A percentile compares a stretch with the other conserved stretches of the same genome.
Conservation (phyloP, 2,329 filamentous ascomycete species). For the Aspergillus tanneri region DNA sequence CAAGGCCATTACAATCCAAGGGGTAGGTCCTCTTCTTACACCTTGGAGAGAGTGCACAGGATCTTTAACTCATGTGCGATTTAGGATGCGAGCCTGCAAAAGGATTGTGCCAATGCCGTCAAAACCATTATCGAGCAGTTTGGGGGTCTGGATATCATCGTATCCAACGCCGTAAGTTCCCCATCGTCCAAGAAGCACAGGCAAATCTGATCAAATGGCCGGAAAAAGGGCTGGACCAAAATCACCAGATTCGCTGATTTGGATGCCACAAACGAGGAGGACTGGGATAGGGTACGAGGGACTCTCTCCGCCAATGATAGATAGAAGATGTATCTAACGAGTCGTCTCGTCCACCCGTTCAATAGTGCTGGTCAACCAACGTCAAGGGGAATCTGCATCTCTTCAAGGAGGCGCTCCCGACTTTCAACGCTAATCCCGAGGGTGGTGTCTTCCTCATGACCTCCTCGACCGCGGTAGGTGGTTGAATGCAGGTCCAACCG, state of each 20-base stretch:
- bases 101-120: constrained; percentile 61
- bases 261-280: constrained; percentile 57
- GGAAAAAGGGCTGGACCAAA: constrained; percentile 63
- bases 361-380: constrained; percentile 61
- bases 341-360: not conserved
- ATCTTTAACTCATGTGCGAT: not conserved
- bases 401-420: constrained; percentile 57
- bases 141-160: constrained; percentile 71
- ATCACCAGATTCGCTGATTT: constrained; percentile 59
- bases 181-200: not conserved
- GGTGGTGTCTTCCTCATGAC: constrained; percentile 65
- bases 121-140: constrained; percentile 59
- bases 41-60: not conserved
- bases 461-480: constrained; percentile 57
- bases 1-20: constrained; percentile 59
- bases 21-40: constrained; percentile 46
- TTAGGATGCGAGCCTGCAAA: constrained; percentile 60
- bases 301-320: too few species aligned
- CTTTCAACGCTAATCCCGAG: constrained; percentile 61
- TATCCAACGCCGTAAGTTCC: constrained; percentile 66
- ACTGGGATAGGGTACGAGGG: constrained; percentile 59
- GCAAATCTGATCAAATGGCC: constrained; percentile 1
- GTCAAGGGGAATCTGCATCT: constrained; percentile 57
- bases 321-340: too few species aligned
- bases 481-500: constrained; percentile 6